Evolutionary conservation across 176 grass and related monocot species (phyloP), one percentile per base, ranked within the genome.

Genomic region (Triticum timopheevii): DNA sequence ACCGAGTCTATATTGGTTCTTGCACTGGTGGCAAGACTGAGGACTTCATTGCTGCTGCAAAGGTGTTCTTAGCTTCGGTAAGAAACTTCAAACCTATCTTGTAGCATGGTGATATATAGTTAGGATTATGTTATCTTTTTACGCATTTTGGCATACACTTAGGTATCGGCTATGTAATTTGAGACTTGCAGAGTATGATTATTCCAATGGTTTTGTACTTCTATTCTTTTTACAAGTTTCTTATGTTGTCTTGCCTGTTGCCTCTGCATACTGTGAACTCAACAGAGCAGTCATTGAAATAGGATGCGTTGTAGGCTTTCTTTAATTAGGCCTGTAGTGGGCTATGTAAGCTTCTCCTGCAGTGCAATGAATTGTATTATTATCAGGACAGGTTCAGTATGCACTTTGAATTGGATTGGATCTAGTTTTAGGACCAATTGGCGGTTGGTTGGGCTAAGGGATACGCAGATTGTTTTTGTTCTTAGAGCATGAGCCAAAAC

Each of bases 21-120:
- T 98, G 96, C 80, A 98, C 97, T 64, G 97, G 97, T 80, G 93
- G 97, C 31, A 98, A 98, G 82, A 98, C 92, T 0, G 92, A 98
- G 76, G 97, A 98, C 79, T 98, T 98, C 63, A 58, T 98, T 71
- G 92, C 92, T 88, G 97, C 94, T 49, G 97, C 97, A 7, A 96
- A 94, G 81, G 92, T 98, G 83, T 89, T 98, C 86, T 88, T 94
- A 61, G 92, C 93, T 88, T 96, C 89, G 58, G 97, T 98, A 91
- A 92, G 93, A 87, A 65, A 13, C 61, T 86, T 87, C 64, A 84
- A 80, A 80, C 35, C 79, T 30, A 45, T 62, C 20, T 78, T 79
- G 36, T 82, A 44, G 20, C 1, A 8, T 64, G 50, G 68, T 64
- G 30, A 79, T 24, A 42, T 59, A 61, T 79, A 69, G 22, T 22